Percentiles rank a stretch among this genome's conserved stretches.
phyloP scores from a whole-genome alignment of 1,284 basidiomycete species.

The Ganoderma meredithae region DNA sequence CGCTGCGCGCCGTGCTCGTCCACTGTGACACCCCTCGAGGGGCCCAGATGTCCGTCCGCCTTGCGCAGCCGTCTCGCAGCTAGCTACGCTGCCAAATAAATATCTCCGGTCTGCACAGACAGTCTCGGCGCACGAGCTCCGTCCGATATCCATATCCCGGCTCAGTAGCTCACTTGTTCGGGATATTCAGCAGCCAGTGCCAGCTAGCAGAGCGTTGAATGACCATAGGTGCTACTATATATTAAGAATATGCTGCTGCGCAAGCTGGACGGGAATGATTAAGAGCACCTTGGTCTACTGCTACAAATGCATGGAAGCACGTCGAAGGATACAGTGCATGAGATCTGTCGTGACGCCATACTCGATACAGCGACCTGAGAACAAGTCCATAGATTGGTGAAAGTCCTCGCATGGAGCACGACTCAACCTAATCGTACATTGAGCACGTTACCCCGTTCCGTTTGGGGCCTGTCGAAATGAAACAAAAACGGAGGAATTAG shows the following conservation, averaged over 20 bases:
- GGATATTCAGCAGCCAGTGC: neutral
- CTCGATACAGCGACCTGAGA: neutral
- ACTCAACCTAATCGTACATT: neutral
- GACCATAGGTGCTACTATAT: neutral
- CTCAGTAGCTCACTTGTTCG: neutral
- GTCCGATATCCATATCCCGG: neutral
- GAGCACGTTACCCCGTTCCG: neutral
- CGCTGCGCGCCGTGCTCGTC: neutral
- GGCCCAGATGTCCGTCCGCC: neutral
- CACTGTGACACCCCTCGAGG: neutral
- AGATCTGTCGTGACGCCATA: neutral
- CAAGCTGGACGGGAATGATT: neutral
- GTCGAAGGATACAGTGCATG: neutral
- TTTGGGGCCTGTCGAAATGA: constrained; percentile 18
- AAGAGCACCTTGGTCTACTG: neutral
- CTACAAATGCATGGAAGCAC: neutral
- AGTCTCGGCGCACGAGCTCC: neutral
- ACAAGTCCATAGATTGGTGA: neutral
- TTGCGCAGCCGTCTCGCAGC: neutral
- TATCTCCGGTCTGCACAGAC: neutral
- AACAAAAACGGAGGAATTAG: neutral
- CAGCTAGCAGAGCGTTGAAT: neutral
- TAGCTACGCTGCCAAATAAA: neutral
- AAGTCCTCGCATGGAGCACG: neutral
- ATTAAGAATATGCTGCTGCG: neutral